Conservation (phyloP, 345 rosid species). For the Camelina laxa region DNA sequence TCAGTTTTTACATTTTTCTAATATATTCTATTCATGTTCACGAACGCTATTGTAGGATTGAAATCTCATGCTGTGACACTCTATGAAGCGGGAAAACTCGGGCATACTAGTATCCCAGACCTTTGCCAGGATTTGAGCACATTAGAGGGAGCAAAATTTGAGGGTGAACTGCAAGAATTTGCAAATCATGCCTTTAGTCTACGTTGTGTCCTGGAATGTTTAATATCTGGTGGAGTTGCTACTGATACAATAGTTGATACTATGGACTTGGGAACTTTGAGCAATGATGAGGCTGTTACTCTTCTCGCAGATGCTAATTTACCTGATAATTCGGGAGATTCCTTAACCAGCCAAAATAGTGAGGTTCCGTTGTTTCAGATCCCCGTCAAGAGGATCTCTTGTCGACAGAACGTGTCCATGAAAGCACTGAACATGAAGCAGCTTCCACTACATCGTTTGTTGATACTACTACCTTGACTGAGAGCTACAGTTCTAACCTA, state of each 20-base stretch:
- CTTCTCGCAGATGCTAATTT: conserved; percentile 53
- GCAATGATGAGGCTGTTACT: conserved; percentile 58
- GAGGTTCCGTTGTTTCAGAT: conserved; percentile 45
- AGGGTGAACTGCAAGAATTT: conserved; percentile 98
- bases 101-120: conserved; percentile 91
- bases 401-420: conserved; percentile 45
- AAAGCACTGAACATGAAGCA: conserved; percentile 46
- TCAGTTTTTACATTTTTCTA: conserved; percentile 17
- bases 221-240: conserved; percentile 86
- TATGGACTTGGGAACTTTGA: conserved; percentile 48
- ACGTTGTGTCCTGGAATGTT: conserved; percentile 93
- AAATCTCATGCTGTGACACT: conserved; percentile 98
- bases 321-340: conserved; percentile 47
- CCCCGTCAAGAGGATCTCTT: conserved; percentile 43
- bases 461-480: conserved; percentile 46
- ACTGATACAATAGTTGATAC: conserved; percentile 56
- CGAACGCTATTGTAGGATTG: conserved; percentile 63
- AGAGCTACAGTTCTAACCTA: conserved; percentile 47
- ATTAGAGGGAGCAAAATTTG: conserved; percentile 92
- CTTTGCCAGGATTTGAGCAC: conserved; percentile 96
- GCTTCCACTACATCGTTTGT: conserved; percentile 49
- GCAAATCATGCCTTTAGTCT: conserved; percentile 99
- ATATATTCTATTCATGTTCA: conserved; percentile 14
- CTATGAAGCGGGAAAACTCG: conserved; percentile 96
- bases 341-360: conserved; percentile 48